Evolutionary conservation across 345 rosid species (phyloP), one percentile per base, ranked within the genome.

Genomic region (Nasturtium officinale): DNA sequence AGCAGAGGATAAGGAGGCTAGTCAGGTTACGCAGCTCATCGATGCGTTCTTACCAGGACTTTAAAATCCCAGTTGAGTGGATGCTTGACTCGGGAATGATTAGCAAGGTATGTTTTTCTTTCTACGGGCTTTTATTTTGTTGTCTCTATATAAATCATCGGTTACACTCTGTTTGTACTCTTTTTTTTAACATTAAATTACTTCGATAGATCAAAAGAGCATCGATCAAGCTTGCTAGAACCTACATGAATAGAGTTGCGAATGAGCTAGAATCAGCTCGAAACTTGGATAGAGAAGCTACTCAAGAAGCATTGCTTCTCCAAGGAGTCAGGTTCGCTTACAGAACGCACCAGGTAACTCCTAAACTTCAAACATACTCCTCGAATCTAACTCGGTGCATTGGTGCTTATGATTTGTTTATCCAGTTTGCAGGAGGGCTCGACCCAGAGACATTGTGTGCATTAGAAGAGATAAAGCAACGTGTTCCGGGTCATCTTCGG

Each of bases 391-490:
- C 26, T 11, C 28, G 1, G 17, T 46, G 50, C 53, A 46, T 66
- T 15, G 54, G 17, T 57, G 47, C 29, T 65, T 61, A 3, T 29
- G 15, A 68, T n/a, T 9, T 69, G 58, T 21, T 20, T 3, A 50
- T 18, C 73, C 86, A 88, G 98, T 88, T 92, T 85, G 89, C 87
- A 2, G 96, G 98, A 72, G 95, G 88, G 52, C 88, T 92, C 17
- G 98, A 92, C 75, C 85, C 95, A 29, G 96, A 92, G 82, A 88
- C 98, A 10, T 38, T 92, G 77, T 80, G 95, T 21, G 89, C 92
- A 13, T 82, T 90, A 18, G 95, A 92, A 83, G 96, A 87, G 87
- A 92, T 92, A 18, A 88, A 84, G 55, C 86, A 82, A 74, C 83
- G 83, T 33, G 86, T 87, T 29, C 88, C 95, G 0, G 46, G 84